These are phyloP conservation scores for Musa itinerans DNA, from an alignment of 176 grass and related monocot species.

Conservation along the genomic window DNA sequence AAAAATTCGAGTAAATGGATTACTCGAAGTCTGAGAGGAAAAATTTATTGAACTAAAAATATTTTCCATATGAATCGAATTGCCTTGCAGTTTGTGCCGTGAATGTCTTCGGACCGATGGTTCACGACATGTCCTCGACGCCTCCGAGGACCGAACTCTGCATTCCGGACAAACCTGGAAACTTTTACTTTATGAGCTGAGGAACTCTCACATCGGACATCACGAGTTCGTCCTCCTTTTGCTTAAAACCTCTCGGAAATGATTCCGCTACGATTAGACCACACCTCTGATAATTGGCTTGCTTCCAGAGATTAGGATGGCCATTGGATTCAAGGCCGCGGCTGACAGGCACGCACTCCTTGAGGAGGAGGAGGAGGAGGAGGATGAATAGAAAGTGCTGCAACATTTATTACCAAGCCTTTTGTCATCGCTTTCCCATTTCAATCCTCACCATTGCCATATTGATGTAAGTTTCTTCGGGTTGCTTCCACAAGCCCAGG, in stretches of 20 bases:
- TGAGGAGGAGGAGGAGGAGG: not conserved
- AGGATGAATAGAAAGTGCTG: not conserved
- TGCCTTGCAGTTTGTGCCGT: not conserved
- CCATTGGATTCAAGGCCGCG: not conserved
- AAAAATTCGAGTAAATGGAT: no score
- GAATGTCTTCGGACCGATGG: not conserved
- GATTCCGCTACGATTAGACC: not conserved
- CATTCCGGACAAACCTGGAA: not conserved
- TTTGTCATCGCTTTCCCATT: not conserved
- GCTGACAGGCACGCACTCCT: slow-evolving; percentile 2
- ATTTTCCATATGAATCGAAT: no score
- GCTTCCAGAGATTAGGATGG: not conserved
- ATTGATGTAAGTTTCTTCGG: slow-evolving; percentile 36
- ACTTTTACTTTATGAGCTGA: not conserved
- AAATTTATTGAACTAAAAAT: no score
- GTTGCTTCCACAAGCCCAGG: not conserved
- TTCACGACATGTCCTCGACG: no score
- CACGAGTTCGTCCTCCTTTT: not conserved
- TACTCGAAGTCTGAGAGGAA: no score
- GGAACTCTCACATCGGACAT: slow-evolving; percentile 21
- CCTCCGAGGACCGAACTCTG: no score
- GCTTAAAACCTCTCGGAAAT: not conserved
- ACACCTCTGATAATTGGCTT: not conserved
- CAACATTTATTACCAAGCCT: not conserved
- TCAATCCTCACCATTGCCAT: slow-evolving; percentile 32